A percentile compares a stretch with the other conserved stretches of the same genome.
Evolutionary conservation across 768 basidiomycete genomes (phyloP).

Genomic region (Xerocomellus dryophilus): DNA sequence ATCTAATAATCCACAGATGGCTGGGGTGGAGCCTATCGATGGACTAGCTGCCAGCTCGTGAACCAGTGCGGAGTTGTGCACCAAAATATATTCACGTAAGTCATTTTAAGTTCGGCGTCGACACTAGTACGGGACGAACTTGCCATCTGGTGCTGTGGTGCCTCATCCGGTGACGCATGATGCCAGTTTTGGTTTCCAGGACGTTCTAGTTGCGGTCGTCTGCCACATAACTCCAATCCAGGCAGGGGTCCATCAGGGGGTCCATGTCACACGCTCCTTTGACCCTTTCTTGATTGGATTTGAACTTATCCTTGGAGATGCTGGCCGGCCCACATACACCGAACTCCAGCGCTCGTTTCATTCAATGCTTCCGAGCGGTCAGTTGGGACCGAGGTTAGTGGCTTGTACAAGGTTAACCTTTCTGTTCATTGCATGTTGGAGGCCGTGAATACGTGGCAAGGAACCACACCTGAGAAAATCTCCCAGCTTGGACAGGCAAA

Average conservation of each 20-base stretch:
- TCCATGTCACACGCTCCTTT: constrained; percentile 14
- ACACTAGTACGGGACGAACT: constrained; percentile 3
- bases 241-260: constrained; percentile 2
- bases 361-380: not conserved
- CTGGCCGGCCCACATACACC: not conserved
- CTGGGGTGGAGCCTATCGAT: constrained; percentile 8
- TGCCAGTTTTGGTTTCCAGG: not conserved
- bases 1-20: constrained; percentile 11
- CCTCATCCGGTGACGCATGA: not conserved
- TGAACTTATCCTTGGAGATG: not conserved
- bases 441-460: not conserved
- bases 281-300: constrained; percentile 12
- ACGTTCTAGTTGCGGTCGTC: not conserved
- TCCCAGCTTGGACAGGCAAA: not conserved
- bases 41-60: not conserved
- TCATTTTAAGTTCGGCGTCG: constrained; percentile 8
- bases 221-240: not conserved
- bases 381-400: not conserved
- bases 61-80: constrained; percentile 7
- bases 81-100: not conserved
- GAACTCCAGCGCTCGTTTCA: not conserved
- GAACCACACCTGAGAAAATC: not conserved
- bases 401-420: not conserved
- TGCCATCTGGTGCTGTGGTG: constrained; percentile 10
- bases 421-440: not conserved